Conservation (phyloP, 1,139 yeast genomes). For the Yamadazyma jaroonii region DNA sequence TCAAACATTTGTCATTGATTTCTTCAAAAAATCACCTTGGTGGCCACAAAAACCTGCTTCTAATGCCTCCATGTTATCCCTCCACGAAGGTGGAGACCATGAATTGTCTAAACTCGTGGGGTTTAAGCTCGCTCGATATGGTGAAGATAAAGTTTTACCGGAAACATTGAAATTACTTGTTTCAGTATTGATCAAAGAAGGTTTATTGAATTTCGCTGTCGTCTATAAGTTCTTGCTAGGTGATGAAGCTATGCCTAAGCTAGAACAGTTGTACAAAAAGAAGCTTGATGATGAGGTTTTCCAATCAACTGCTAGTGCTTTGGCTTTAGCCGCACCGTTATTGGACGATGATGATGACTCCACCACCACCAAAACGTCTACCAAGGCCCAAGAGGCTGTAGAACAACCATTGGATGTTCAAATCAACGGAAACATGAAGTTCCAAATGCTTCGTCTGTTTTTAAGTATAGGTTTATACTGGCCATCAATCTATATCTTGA, state of each 20-base stretch:
- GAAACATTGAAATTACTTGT: constrained; percentile 47
- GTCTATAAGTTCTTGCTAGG: constrained; percentile 58
- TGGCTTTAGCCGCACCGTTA: constrained; percentile 86
- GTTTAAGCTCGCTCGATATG: constrained; percentile 44
- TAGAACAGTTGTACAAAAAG: constrained; percentile 47
- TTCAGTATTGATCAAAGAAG: constrained; percentile 63
- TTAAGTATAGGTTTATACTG: constrained; percentile 62
- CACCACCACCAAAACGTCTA: constrained; percentile 10
- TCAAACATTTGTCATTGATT: constrained; percentile 43
- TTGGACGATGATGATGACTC: constrained; percentile 55
- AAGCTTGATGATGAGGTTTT: constrained; percentile 60
- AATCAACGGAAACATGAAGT: constrained; percentile 13
- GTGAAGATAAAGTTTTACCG: constrained; percentile 32
- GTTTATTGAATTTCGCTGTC: constrained; percentile 63
- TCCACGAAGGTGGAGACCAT: constrained; percentile 55
- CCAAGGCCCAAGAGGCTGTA: constrained; percentile 2
- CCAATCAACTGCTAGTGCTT: constrained; percentile 70
- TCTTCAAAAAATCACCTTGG: constrained; percentile 57
- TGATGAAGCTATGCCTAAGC: constrained; percentile 35
- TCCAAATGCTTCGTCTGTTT: constrained; percentile 49
- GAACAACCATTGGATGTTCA: constrained; percentile 9
- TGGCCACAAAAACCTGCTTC: constrained; percentile 55
- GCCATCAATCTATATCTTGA: constrained; percentile 61
- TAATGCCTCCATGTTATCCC: constrained; percentile 22
- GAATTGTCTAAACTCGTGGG: constrained; percentile 61